Percentiles rank a stretch among this genome's conserved stretches.
Conservation (phyloP, 2,329 filamentous ascomycete species). For the Aspergillus thermomutatus region DNA sequence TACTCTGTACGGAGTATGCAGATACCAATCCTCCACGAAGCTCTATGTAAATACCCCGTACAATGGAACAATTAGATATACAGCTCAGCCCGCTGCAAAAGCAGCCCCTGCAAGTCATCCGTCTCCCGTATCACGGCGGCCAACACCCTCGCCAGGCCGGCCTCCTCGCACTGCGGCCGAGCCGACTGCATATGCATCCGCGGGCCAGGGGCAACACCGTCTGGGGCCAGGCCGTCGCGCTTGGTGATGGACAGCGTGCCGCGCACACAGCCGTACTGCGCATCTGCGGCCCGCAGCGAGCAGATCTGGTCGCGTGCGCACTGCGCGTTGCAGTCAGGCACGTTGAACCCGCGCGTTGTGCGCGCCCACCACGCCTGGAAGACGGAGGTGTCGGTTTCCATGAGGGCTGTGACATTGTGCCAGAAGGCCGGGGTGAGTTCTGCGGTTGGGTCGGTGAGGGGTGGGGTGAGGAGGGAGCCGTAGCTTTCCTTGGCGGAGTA, state of each 20-base stretch:
- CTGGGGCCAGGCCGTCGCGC: conserved; percentile 11
- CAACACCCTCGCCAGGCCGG: conserved; percentile 22
- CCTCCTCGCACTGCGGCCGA: conserved; percentile 22
- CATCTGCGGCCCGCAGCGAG: conserved; percentile 50
- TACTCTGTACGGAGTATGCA: too few species aligned
- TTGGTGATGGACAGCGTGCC: conserved; percentile 30
- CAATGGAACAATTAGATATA: background rate
- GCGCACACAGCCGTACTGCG: conserved; percentile 51
- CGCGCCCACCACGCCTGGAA: conserved; percentile 50
- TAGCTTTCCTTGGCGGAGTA: conserved; percentile 58
- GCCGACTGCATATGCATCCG: background rate
- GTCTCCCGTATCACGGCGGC: conserved; percentile 13
- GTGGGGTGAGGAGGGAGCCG: conserved; percentile 44
- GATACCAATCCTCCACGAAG: too few species aligned
- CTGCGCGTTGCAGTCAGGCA: conserved; percentile 39
- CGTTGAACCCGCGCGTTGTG: conserved; percentile 48
- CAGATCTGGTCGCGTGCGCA: conserved; percentile 51
- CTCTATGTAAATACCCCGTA: background rate
- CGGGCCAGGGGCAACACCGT: background rate
- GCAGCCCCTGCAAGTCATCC: background rate
- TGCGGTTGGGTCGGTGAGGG: conserved; percentile 33
- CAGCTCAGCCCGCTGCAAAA: background rate
- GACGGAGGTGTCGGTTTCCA: conserved; percentile 42
- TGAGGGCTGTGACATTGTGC: conserved; percentile 53
- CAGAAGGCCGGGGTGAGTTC: conserved; percentile 58